Evolutionary conservation across 2,329 filamentous ascomycete species (phyloP).

Genomic region (Chaetomium globosum): DNA sequence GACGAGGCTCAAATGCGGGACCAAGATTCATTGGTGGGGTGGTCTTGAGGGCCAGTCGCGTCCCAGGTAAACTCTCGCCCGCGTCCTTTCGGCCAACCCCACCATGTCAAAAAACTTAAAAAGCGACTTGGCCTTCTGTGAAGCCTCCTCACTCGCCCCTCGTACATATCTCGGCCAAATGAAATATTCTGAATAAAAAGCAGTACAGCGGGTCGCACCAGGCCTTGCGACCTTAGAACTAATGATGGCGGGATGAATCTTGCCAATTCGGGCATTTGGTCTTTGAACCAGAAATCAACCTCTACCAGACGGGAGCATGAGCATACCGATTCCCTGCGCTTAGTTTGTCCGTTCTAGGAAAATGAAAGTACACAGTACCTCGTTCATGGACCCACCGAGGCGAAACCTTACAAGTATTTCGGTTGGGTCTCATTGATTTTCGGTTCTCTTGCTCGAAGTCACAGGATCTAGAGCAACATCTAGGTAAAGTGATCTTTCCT

Average conservation of each 20-base stretch:
- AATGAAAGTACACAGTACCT: constrained; percentile 14
- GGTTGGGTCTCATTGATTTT: neutral
- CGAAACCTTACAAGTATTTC: neutral
- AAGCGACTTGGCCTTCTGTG: too few species aligned
- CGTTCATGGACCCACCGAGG: neutral
- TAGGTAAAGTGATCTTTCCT: neutral
- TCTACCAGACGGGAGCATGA: too few species aligned
- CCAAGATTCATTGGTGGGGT: constrained; percentile 8
- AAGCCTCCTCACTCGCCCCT: too few species aligned
- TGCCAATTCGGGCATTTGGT: neutral
- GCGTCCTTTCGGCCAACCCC: too few species aligned
- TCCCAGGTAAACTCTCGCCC: too few species aligned
- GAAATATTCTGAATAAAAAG: too few species aligned
- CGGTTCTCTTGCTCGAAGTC: neutral
- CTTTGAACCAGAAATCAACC: neutral
- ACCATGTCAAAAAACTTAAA: too few species aligned
- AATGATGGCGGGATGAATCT: too few species aligned
- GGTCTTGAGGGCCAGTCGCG: neutral
- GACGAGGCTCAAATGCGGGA: constrained; percentile 7
- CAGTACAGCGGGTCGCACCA: too few species aligned
- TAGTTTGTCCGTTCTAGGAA: constrained; percentile 2
- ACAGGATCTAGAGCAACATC: neutral
- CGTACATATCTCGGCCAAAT: too few species aligned
- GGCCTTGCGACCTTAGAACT: too few species aligned
- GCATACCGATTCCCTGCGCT: neutral